Conservation (phyloP, 345 rosid species). For the Psidium guajava region DNA sequence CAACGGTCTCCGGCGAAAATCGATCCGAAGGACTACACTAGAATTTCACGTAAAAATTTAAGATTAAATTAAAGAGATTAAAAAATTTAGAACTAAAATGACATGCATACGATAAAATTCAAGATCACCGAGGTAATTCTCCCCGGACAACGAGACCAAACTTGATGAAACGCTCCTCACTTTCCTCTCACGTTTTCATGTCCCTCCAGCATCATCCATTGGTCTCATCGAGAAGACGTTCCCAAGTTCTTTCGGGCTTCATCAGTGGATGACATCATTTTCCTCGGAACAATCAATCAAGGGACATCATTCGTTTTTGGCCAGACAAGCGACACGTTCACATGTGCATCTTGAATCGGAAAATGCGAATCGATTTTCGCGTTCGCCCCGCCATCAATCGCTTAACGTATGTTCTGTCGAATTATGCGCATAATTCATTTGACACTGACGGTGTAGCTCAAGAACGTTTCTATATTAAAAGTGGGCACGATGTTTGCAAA, state of each 20-base stretch:
- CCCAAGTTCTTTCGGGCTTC: neutral
- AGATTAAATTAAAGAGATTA: neutral
- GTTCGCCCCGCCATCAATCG: neutral
- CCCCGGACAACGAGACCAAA: neutral
- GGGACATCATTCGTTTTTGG: neutral
- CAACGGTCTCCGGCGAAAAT: neutral
- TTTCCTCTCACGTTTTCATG: neutral
- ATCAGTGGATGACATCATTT: neutral
- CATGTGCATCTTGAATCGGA: neutral
- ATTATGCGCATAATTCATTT: neutral
- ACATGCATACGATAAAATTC: too few relatives aligned
- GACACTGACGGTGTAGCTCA: neutral
- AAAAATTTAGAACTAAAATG: neutral
- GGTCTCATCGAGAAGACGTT: neutral
- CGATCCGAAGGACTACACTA: rapidly evolving
- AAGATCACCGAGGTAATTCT: too few relatives aligned
- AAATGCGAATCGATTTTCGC: neutral
- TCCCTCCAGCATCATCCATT: neutral
- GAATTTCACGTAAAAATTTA: too few relatives aligned
- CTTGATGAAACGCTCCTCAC: neutral
- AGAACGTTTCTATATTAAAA: neutral
- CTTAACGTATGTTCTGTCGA: neutral
- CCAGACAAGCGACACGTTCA: neutral
- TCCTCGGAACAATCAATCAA: neutral
- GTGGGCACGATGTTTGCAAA: neutral